Conservation (phyloP, 2,329 filamentous ascomycete genomes). For the Ceratocystis harringtonii region DNA sequence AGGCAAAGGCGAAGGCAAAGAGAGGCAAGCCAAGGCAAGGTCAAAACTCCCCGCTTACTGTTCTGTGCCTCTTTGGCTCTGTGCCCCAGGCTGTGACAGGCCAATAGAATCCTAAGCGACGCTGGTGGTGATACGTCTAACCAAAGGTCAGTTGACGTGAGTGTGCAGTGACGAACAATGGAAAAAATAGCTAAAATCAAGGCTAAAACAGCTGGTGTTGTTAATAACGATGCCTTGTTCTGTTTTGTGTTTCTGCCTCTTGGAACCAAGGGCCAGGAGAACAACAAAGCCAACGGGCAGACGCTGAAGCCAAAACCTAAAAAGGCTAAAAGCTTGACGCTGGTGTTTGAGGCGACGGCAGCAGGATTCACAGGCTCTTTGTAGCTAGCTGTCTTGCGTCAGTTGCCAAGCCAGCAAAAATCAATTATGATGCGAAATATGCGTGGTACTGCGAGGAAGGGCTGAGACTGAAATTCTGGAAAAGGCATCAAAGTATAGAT, state of each 20-base stretch:
- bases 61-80: not conserved
- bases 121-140: not conserved
- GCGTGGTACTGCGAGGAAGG: not conserved
- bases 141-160: not conserved
- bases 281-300: not conserved
- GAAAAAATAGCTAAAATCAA: not conserved
- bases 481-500: not conserved
- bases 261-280: not conserved
- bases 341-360: not conserved
- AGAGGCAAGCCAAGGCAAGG: not conserved
- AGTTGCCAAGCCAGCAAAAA: not conserved
- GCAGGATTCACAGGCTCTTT: not conserved
- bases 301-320: not conserved
- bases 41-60: not conserved
- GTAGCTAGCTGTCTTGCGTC: not conserved
- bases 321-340: not conserved
- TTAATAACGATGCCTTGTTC: not conserved
- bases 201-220: not conserved
- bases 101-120: not conserved
- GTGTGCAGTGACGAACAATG: not conserved
- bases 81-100: not conserved
- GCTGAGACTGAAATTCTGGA: not conserved
- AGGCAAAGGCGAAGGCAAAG: not conserved
- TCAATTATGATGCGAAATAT: not conserved
- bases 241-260: not conserved